Evolutionary conservation across 805 yeast species (phyloP).

Genomic region (Candida morakotiae): DNA sequence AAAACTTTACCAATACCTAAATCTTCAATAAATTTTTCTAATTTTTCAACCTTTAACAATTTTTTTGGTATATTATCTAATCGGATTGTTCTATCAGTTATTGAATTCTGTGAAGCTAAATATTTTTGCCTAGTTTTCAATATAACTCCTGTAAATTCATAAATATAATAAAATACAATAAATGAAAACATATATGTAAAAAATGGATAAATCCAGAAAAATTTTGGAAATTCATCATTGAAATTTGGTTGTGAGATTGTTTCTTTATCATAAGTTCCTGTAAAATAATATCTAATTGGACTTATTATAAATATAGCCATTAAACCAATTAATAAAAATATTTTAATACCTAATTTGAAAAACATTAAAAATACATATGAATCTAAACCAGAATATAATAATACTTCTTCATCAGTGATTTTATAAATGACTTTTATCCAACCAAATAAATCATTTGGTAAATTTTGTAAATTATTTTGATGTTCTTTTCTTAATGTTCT

Average conservation of each 20-base stretch:
- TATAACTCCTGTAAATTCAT: conserved; percentile 44
- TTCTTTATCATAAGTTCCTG: conserved; percentile 43
- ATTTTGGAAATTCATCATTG: conserved; percentile 36
- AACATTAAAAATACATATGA: conserved; percentile 56
- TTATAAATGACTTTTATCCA: conserved; percentile 68
- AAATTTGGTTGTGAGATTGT: conserved; percentile 22
- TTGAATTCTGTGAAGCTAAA: conserved; percentile 55
- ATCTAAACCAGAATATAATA: conserved; percentile 88
- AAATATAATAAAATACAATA: conserved; percentile 42
- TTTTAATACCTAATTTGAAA: conserved; percentile 65
- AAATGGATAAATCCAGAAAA: conserved; percentile 49
- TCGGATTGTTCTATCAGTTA: conserved; percentile 56
- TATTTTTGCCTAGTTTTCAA: conserved; percentile 53
- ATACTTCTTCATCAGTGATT: conserved; percentile 70
- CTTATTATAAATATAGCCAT: conserved; percentile 44
- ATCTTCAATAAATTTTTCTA: conserved; percentile 49
- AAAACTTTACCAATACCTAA: conserved; percentile 54
- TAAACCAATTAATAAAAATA: conserved; percentile 59
- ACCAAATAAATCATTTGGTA: conserved; percentile 57
- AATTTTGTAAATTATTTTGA: conserved; percentile 32
- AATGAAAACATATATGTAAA: conserved; percentile 54
- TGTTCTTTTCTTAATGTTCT: conserved; percentile 42
- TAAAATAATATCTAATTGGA: conserved; percentile 36
- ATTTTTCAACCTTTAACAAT: conserved; percentile 30
- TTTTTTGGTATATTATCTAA: conserved; percentile 51